Evolutionary conservation across 148 eudicot species (phyloP), one percentile per base, ranked within the genome.

Genomic region (Drosera capensis): DNA sequence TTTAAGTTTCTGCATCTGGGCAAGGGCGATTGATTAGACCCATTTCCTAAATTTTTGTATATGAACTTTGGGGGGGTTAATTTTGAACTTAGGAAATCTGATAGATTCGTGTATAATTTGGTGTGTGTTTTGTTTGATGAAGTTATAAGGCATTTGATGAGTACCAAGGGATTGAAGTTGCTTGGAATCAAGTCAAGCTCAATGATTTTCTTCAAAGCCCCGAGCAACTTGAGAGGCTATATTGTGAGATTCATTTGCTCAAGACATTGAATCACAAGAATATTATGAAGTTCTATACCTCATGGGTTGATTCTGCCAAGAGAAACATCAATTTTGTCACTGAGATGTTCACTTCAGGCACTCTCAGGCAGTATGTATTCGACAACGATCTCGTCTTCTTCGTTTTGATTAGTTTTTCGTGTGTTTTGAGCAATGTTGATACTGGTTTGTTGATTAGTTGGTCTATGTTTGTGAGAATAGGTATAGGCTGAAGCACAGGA

Each of bases 171-270:
- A 66, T 59, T 29, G 70, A 66, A 49, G 70, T 66, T 28, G 70
- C 70, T 8, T 66, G 65, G 96, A 86, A 76, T 63, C 84, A 71
- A 68, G 75, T 79, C 14, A 57, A 57, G 20, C 37, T 86, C 28
- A 59, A 48, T 40, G 70, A 66, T 59, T 66, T 66, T 40, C 46
- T 66, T 2, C 70, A 59, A 45, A 59, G 65, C 17, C 60, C 70
- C 23, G 70, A 66, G 28, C 65, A 66, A 59, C 65, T 66, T 43
- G 65, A 59, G 25, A 54, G 70, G 43, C 57, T 66, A 9, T 66
- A 66, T 45, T 48, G 70, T 45, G 70, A 66, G 45, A 59, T 66
- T 39, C 70, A 66, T 26, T 39, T 66, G 14, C 65, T 59, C 2
- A 66, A 60, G 25, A 59, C 70, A 1, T 45, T 66, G 55, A 66